Base-by-base conservation (phyloP, 2,329 filamentous ascomycete species). In the Cytospora piceicola region DNA sequence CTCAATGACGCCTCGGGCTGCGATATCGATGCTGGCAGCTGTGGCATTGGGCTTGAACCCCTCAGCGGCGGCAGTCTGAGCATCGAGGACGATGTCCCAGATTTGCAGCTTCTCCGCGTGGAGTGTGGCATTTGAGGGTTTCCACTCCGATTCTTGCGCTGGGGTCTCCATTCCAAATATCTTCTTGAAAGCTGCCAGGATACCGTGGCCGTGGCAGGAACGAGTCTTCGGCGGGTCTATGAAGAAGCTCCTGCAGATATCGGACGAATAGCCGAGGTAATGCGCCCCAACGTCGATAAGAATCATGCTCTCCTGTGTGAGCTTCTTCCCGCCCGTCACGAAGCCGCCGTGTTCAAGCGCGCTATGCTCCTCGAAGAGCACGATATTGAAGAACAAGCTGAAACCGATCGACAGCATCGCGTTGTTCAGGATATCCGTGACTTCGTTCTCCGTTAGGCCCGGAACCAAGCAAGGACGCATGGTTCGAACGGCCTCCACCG, bases 241-340 rank as follows among this genome's bases (percentile, higher is more conserved):
- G 54, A 87, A 86, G 75, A 89, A 89, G 54, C 84, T 88, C 20
- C 87, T 82, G 70, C 84, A 87, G 9, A 89, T 86, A 69, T 90
- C 86, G 2, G 85, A 88, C 4, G 83, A 86, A 73, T 89, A 89
- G 4, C 87, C 86, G 54, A 84, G 78, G 36, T 87, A 81, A 72
- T 88, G 86, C 0, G 85, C 83, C 1, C 85, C 86, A 14, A 89
- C 85, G 65, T 90, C 87, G 53, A 90, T 88, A 15, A 89, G 77
- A 0, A 89, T 76, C 75, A 89, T 85, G 34, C 80, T 86, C 51
- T 85, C 82, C 15, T 80, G 70, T 14, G 82, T 81, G 11, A 88
- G 75, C 56, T 80, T 78, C 71, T 85, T 85, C 20, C 75, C 75
- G 3, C 83, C 83, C 8, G 83, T 80, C 14, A 79, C 79, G 67